Evolutionary conservation across 202 grass and related monocot species (phyloP).

Genomic region (Brachypodium distachyon): DNA sequence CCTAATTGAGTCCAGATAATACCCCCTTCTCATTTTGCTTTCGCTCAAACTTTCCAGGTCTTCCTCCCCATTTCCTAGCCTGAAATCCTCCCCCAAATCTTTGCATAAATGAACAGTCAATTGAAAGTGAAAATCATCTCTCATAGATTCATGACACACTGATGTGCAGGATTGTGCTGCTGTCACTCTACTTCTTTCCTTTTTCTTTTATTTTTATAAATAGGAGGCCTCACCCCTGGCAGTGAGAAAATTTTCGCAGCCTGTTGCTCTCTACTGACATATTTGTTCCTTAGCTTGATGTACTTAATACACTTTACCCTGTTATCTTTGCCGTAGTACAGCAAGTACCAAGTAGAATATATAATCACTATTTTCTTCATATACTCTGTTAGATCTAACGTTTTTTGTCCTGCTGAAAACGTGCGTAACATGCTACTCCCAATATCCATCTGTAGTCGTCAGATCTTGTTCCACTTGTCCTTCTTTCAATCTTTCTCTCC

Average conservation of each 20-base stretch:
- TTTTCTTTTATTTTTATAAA: too few species aligned
- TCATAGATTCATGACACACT: neutral
- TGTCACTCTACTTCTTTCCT: neutral
- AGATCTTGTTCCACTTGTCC: neutral
- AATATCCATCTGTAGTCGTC: neutral
- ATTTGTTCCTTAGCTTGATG: conserved; percentile 4
- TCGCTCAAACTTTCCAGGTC: neutral
- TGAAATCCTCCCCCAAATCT: neutral
- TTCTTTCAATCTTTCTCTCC: neutral
- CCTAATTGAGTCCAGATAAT: neutral
- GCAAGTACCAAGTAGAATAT: neutral
- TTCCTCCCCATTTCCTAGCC: neutral
- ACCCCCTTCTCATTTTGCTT: neutral
- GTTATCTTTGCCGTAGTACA: neutral
- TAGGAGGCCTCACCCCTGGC: too few species aligned
- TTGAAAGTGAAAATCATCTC: neutral
- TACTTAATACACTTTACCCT: neutral
- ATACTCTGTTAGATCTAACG: neutral
- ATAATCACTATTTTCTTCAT: neutral
- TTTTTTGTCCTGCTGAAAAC: neutral
- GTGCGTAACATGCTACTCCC: neutral
- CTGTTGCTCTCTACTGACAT: neutral
- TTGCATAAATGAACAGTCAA: too few species aligned
- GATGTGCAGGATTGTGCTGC: neutral
- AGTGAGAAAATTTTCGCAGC: too few species aligned